Percentiles rank a stretch among this genome's conserved stretches.
These are phyloP conservation scores for Diaporthe capsici DNA, from an alignment of 2,329 filamentous ascomycete genomes.

Conservation along the genomic window DNA sequence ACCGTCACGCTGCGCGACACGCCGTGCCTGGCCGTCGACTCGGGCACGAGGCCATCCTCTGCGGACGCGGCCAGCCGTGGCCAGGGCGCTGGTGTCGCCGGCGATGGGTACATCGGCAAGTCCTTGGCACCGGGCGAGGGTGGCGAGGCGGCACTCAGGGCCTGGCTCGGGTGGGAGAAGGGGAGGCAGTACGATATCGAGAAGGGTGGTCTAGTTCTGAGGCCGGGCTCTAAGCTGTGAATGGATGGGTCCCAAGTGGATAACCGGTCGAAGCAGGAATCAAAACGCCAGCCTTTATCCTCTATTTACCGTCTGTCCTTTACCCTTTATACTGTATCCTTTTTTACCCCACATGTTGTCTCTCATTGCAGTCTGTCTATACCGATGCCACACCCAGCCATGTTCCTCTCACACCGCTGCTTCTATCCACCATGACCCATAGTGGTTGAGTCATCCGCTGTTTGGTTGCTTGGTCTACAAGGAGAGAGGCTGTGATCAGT, in stretches of 20 bases:
- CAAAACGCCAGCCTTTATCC: neutral
- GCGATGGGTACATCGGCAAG: constrained; percentile 75
- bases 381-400: neutral
- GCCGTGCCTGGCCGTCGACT: constrained; percentile 75
- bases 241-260: neutral
- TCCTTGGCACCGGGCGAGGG: constrained; percentile 77
- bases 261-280: neutral
- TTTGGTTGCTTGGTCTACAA: neutral
- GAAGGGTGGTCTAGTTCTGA: constrained; percentile 70
- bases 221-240: constrained; percentile 61
- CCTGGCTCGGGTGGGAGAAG: constrained; percentile 84
- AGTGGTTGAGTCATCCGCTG: neutral
- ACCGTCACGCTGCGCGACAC: constrained; percentile 77
- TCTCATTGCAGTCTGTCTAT: constrained; percentile 3
- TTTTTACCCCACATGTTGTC: neutral
- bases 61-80: constrained; percentile 62
- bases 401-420: neutral
- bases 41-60: constrained; percentile 50
- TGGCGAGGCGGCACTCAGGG: constrained; percentile 76
- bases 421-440: neutral
- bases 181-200: constrained; percentile 80
- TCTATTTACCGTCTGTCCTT: neutral
- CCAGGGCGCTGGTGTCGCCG: constrained; percentile 75
- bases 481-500: neutral
- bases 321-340: neutral